Conservation (phyloP, 1,284 basidiomycete species). For the Fomitiporia mediterranea region DNA sequence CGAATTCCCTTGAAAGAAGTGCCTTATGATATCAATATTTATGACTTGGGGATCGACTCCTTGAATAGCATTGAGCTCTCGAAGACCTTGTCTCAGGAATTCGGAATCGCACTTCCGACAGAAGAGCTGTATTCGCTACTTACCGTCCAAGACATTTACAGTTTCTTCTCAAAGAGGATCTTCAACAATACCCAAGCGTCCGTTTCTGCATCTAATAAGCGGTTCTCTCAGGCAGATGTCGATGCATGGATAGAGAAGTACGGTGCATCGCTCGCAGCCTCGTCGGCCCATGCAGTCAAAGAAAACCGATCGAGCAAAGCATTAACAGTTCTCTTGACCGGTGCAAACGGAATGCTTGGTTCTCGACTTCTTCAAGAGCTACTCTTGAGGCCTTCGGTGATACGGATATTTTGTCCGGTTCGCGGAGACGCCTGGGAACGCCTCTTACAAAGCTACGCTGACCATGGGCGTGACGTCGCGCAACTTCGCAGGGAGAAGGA, state of each 20-base stretch:
- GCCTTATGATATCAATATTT: constrained; percentile 1
- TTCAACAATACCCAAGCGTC: neutral
- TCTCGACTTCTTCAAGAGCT: constrained; percentile 5
- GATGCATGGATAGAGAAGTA: neutral
- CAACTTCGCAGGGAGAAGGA: neutral
- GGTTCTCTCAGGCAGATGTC: neutral
- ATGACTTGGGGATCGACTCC: constrained; percentile 10
- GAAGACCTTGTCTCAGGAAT: neutral
- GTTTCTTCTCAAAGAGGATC: neutral
- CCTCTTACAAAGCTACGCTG: neutral
- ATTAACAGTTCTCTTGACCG: constrained; percentile 5
- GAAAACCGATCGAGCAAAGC: neutral
- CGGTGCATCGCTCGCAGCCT: neutral
- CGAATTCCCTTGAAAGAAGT: neutral
- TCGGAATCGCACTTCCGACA: neutral
- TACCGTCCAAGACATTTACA: neutral
- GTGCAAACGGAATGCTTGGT: constrained; percentile 13
- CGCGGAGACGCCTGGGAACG: constrained; percentile 7
- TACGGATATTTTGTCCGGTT: constrained; percentile 1
- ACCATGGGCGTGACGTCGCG: neutral
- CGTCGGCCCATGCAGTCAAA: neutral
- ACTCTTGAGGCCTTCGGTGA: neutral
- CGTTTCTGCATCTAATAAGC: neutral
- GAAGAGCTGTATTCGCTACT: constrained; percentile 1
- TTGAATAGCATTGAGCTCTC: constrained; percentile 9